Evolutionary conservation across 805 yeast species (phyloP).

Genomic region (Lipomyces starkeyi): DNA sequence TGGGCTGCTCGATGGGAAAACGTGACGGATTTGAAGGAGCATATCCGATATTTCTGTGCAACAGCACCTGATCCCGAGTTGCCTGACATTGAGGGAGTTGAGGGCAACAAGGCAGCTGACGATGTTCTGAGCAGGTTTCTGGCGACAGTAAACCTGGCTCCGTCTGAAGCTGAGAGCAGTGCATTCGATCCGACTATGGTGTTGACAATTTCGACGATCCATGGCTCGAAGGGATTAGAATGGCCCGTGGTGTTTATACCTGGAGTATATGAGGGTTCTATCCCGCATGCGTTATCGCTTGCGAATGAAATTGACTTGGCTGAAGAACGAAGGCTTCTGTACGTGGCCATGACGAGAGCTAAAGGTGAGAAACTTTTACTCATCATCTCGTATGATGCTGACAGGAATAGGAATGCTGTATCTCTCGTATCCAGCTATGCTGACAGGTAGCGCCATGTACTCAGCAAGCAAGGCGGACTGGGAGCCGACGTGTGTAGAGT

Average conservation of each 20-base stretch:
- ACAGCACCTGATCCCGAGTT: conserved; percentile 16
- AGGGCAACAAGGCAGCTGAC: conserved; percentile 3
- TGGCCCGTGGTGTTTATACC: conserved; percentile 94
- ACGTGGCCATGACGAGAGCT: conserved; percentile 89
- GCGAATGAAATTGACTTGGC: conserved; percentile 48
- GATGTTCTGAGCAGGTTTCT: conserved; percentile 23
- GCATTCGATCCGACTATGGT: conserved; percentile 31
- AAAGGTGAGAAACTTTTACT: conserved; percentile 47
- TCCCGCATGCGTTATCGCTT: conserved; percentile 58
- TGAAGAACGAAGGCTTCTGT: conserved; percentile 87
- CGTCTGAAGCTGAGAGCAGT: conserved; percentile 24
- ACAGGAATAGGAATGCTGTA: conserved; percentile 15
- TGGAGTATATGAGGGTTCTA: conserved; percentile 65
- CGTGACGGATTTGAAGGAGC: conserved; percentile 28
- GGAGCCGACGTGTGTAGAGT: background rate
- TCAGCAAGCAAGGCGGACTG: background rate
- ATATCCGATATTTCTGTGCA: conserved; percentile 11
- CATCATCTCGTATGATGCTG: background rate
- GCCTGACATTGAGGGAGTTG: conserved; percentile 27
- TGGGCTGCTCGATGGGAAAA: conserved; percentile 36
- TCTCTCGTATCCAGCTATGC: conserved; percentile 16
- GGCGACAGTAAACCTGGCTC: conserved; percentile 31
- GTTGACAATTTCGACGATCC: conserved; percentile 77
- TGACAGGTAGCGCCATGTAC: background rate
- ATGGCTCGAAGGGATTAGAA: conserved; percentile 91